Evolutionary conservation across 768 basidiomycete genomes (phyloP), one percentile per base, ranked within the genome.

Genomic region (Polyporus arcularius): DNA sequence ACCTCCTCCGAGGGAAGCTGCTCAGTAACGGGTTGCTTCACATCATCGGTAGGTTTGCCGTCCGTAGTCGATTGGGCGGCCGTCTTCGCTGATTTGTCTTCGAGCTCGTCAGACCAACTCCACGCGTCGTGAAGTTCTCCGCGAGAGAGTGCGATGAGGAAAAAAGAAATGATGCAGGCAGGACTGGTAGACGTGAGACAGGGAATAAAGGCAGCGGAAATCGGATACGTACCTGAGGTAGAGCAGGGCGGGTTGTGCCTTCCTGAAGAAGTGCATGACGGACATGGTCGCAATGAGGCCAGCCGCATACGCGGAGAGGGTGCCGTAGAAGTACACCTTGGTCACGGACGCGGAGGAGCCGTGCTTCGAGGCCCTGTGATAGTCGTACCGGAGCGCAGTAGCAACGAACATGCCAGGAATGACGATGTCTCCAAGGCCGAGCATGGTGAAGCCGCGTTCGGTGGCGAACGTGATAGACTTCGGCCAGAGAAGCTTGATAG

Each of bases 401-500:
- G 92, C 88, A 53, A 97, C 78, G 74, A 98, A 91, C 39, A 82
- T 78, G 26, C 83, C 82, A 0, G 85, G 85, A 45, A 86, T 73
- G 28, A 87, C 85, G 43, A 96, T 85, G 71, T 97, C 96, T 28
- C 96, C 96, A 1, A 98, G 79, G 2, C 96, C 96, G 32, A 98
- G 87, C 87, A 98, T 89, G 32, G 93, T 89, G 71, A 84, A 90
- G 4, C 92, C 93, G 31, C 80, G 73, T 4, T 72, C 78, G 5
- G 74, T 70, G 4, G 79, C 73, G 65, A 87, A 80, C 1, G 51
- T 56, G 21, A 85, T 61, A 1, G 87, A 87, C 70, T 91, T 93
- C 0, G 92, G 87, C 86, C 89, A 94, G 40, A 96, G 78, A 35
- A 98, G 80, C 75, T 97, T 98, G 76, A 98, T 96, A 18, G 96